Evolutionary conservation across 2,329 filamentous ascomycete genomes (phyloP), one percentile per base, ranked within the genome.

Genomic region (Rosellinia necatrix): DNA sequence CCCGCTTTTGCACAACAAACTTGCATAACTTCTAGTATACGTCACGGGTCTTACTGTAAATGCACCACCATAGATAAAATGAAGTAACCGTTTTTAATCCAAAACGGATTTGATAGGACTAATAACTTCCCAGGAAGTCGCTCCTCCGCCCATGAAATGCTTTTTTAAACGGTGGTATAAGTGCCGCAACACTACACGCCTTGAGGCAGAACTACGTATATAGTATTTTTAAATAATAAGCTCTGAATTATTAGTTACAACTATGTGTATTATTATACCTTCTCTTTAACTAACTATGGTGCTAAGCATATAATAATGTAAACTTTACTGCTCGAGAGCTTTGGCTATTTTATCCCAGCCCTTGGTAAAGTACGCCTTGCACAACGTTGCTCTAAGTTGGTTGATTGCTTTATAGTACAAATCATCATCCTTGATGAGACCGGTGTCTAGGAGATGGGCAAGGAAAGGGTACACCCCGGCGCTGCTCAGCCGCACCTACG

Each of bases 381-480:
- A 32, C 30, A 12, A 5, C 30, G 30, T 12, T 32, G 10, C 30
- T 12, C 30, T 12, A 32, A 32, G 30, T 12, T 12, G 30, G 10
- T 32, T 32, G 10, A 32, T 12, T 32, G 30, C 30, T 32, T 32
- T 32, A 12, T 5, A 6, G 30, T 32, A 32, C 5, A 32, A 12
- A 32, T 32, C 5, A 32, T 12, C 10, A 12, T 49, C 34, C 22
- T 30, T 25, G 30, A 49, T 37, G 2, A 32, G n/a, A 24, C 47
- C 34, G 1, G n/a, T 30, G 8, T 38, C 13, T 30, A 49, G 35
- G 34, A 49, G 22, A 49, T 49, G 17, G 15, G 34, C 34, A 6
- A 49, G 22, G 9, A 49, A 49, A 29, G 47, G 47, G 47, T 49
- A 49, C 22, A 49, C 34, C 30, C n/a, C 22, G 8, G 35, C 34